These are phyloP conservation scores for Zanthoxylum bungeanum DNA, from an alignment of 345 rosid genomes.

Conservation along the genomic window DNA sequence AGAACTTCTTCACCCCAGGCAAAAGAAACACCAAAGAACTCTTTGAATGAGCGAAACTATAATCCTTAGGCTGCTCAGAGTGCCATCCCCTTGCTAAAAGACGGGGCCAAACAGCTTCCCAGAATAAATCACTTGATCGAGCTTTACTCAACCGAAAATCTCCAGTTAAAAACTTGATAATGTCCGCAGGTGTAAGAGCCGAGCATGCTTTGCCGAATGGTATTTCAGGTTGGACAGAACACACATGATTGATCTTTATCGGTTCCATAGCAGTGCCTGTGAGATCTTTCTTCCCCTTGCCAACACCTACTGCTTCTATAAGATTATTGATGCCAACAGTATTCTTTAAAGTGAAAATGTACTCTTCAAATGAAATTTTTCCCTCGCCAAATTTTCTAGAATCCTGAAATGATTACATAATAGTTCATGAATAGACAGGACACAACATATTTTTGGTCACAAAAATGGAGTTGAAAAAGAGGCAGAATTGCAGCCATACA, in stretches of 20 bases:
- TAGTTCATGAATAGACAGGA: slow-evolving; percentile 4
- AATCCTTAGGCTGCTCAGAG: slow-evolving; percentile 51
- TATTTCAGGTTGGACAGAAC: slow-evolving; percentile 32
- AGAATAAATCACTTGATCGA: slow-evolving; percentile 48
- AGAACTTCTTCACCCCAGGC: slow-evolving; percentile 49
- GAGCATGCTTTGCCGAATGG: slow-evolving; percentile 53
- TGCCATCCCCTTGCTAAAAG: slow-evolving; percentile 59
- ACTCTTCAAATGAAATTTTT: slow-evolving; percentile 42
- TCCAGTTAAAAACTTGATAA: slow-evolving; percentile 45
- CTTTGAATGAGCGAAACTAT: slow-evolving; percentile 27
- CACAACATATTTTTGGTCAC: not conserved
- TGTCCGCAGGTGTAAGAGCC: slow-evolving; percentile 38
- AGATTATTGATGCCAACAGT: slow-evolving; percentile 30
- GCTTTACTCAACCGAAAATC: slow-evolving; percentile 51
- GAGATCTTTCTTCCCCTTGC: slow-evolving; percentile 49
- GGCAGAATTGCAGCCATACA: not conserved
- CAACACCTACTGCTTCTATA: slow-evolving; percentile 43
- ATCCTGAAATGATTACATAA: slow-evolving; percentile 32
- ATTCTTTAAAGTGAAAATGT: slow-evolving; percentile 34
- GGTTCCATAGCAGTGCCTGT: slow-evolving; percentile 40
- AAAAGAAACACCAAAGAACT: slow-evolving; percentile 40
- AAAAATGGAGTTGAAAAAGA: not conserved
- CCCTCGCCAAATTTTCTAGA: slow-evolving; percentile 55
- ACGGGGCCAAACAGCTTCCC: slow-evolving; percentile 68
- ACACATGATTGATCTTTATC: slow-evolving; percentile 25